phyloP scores from a whole-genome alignment of 108 stramenopile genomes.

The Cyclostephanos invisitatus region DNA sequence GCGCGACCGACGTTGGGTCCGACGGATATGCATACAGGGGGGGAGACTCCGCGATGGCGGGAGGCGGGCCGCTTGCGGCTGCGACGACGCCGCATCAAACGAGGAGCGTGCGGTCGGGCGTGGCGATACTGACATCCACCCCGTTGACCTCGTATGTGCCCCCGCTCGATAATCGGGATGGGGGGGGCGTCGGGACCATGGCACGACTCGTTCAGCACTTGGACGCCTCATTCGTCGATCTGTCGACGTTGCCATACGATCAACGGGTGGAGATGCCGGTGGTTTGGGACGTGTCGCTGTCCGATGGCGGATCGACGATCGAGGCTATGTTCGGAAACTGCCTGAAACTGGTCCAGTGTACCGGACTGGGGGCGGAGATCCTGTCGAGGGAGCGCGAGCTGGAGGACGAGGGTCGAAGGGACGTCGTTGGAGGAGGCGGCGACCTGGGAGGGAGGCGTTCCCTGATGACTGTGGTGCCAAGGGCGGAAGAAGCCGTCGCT shows the following conservation, averaged over 20 bases:
- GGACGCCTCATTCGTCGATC: constrained; percentile 31
- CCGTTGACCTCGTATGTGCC: constrained; percentile 31
- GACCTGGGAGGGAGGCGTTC: neutral
- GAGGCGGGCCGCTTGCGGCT: no score
- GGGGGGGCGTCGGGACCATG: neutral
- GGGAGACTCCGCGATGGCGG: neutral
- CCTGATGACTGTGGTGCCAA: neutral
- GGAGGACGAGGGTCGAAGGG: neutral
- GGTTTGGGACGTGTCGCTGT: constrained; percentile 38
- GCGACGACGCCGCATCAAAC: neutral
- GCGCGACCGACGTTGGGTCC: neutral
- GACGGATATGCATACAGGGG: neutral
- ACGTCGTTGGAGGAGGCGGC: neutral
- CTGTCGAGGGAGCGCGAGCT: constrained; percentile 5
- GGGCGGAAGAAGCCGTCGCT: neutral
- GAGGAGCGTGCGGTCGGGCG: no score
- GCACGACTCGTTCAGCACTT: constrained; percentile 11
- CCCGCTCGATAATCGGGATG: constrained; percentile 9
- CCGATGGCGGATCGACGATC: neutral
- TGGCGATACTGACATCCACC: constrained; percentile 13
- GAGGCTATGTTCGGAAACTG: constrained; percentile 26
- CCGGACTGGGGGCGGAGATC: constrained; percentile 10
- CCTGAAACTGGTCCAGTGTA: constrained; percentile 36
- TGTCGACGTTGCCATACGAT: constrained; percentile 32
- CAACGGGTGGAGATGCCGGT: constrained; percentile 17